These are phyloP conservation scores for Taphrina wiesneri DNA, from an alignment of 1,139 yeast species.

Conservation along the genomic window DNA sequence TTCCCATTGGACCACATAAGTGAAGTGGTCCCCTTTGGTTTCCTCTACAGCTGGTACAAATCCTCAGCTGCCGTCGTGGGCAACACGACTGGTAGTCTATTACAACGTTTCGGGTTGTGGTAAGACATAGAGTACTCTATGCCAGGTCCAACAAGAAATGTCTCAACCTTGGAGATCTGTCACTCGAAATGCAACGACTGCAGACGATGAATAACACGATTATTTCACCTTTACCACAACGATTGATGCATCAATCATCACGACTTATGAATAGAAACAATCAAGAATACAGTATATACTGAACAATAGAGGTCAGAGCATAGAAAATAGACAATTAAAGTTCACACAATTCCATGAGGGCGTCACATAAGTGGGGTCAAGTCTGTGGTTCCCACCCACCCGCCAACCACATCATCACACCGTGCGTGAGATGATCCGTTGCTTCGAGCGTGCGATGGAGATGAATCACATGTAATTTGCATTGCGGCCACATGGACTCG, in stretches of 20 bases:
- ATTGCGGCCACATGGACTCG: too few species aligned
- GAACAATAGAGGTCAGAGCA: neutral
- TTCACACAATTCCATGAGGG: too few species aligned
- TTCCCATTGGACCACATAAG: conserved; percentile 24
- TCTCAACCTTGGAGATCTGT: too few species aligned
- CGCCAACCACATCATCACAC: too few species aligned
- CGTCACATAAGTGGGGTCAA: too few species aligned
- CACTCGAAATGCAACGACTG: neutral
- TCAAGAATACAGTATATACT: neutral
- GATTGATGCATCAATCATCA: neutral
- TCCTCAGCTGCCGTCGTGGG: conserved; percentile 12
- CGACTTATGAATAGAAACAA: neutral
- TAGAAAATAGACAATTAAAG: neutral
- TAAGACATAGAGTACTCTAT: too few species aligned
- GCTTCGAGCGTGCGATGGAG: too few species aligned
- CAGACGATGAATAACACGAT: neutral
- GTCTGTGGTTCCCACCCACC: too few species aligned
- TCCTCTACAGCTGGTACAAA: conserved; percentile 25
- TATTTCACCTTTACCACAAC: too few species aligned
- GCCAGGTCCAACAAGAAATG: too few species aligned
- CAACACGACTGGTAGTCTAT: conserved; percentile 3
- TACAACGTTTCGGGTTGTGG: conserved; percentile 9
- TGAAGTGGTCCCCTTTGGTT: conserved; percentile 19
- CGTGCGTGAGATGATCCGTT: too few species aligned
- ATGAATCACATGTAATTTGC: too few species aligned